Base-by-base conservation (phyloP, 495 filamentous ascomycete species). In the Hypoxylon perforatum region DNA sequence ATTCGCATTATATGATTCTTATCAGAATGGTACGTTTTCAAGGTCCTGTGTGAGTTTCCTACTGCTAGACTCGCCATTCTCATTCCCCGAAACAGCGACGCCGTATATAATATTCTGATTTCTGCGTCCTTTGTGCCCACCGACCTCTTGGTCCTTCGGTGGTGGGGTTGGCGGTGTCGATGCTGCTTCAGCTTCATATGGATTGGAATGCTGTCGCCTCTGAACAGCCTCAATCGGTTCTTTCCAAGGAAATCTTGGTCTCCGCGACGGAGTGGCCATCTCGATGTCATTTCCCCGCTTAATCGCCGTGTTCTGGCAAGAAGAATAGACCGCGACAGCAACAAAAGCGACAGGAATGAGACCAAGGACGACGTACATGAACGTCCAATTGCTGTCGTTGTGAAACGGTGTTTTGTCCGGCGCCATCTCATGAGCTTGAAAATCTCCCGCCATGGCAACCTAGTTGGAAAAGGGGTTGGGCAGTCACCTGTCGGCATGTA, bases 371-470 rank as follows among this genome's bases (percentile, higher is more conserved):
- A 65, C 21, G 51, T 74, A 74, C 56, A 69, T 61, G 6, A 61
- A n/a, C 3, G 49, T 61, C 71, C 69, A 74, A 35, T 74, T 61
- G 62, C 65, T 61, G 35, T 69, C 50, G 10, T 63, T 42, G 46
- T 63, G 38, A 4, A 41, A 41, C 4, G 38, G 15, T 0, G 38
- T 41, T 41, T 41, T n/a, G 4, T 41, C 38, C 17, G 15, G 14
- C 5, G 38, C 14, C 38, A 41, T 41, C 12, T 41, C 38, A 17
- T 41, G 14, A 7, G 14, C 38, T 41, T 10, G 15, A 4, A 15
- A n/a, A 38, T 38, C 9, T 41, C 12, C 17, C 11, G 11, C 30
- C 30, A 33, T 9, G 11, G 11, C 8, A 33, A 10, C 8, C 1
- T 33, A 33, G 30, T 9, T 33, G 11, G 7, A 33, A 33, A 33